Percentiles rank a stretch among this genome's conserved stretches.
Conservation (phyloP, 257 asterid genomes). For the Knoxia roxburghii region DNA sequence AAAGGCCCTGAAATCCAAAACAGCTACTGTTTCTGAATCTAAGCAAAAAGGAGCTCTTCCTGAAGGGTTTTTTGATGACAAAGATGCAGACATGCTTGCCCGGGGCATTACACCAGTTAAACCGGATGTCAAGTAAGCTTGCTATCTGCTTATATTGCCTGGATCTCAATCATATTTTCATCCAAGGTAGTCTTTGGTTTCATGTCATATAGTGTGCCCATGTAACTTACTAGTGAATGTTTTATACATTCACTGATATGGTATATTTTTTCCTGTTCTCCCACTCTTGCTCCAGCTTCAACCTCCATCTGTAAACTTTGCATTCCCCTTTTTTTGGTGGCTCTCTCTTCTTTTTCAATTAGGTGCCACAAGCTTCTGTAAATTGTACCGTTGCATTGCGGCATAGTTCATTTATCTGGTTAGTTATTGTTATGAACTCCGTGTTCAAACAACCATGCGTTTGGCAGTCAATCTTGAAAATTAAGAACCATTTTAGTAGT, state of each 20-base stretch:
- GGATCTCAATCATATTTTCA: background rate
- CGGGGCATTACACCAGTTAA: conserved; percentile 84
- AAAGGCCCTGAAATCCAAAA: conserved; percentile 26
- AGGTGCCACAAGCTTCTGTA: background rate
- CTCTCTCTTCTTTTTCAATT: background rate
- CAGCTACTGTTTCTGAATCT: conserved; percentile 39
- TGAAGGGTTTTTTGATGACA: conserved; percentile 84
- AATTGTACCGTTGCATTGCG: background rate
- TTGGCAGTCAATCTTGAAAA: background rate
- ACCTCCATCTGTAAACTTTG: background rate
- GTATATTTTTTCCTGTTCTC: background rate
- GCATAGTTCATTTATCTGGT: background rate
- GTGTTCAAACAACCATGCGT: background rate
- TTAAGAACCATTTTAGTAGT: background rate
- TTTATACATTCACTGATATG: background rate
- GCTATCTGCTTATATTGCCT: conserved; percentile 9
- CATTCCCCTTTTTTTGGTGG: no score
- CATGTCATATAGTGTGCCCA: background rate
- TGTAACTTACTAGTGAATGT: background rate
- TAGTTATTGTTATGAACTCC: background rate
- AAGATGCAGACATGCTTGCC: conserved; percentile 90
- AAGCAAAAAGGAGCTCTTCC: conserved; percentile 80
- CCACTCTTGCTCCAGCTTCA: background rate
- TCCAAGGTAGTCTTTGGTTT: conserved; percentile 3
- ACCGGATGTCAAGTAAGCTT: conserved; percentile 82